Evolutionary conservation across 2,329 filamentous ascomycete species (phyloP), one percentile per base, ranked within the genome.

Genomic region (Colletotrichum godetiae): DNA sequence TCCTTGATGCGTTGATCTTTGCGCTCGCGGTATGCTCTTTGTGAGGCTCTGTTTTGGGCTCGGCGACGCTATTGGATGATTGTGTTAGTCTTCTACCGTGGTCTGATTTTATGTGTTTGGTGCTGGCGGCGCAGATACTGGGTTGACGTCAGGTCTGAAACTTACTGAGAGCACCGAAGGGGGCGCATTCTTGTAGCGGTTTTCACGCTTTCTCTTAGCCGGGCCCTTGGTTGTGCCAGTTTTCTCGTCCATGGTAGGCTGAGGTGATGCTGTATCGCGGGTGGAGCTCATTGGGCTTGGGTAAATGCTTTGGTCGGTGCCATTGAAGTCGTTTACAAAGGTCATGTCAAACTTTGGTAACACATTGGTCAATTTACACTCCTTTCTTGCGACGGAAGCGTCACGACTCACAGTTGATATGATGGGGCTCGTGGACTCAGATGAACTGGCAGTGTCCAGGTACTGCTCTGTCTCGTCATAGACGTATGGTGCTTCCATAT

Each of bases 1-100:
- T 92, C 90, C 74, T 88, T 88, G 77, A 92, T 91, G 74, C 91
- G 88, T 79, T 92, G 90, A 78, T 92, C 78, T 67, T 79, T 81
- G 70, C 80, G 78, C 71, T 81, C 78, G 33, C 79, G 77, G 71
- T 81, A 81, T 29, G 79, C 79, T 4, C 78, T 75, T 63, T 81
- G 80, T 11, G 80, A 81, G 62, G 79, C 79, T 64, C 80, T 75
- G 74, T 81, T 81, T 55, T 81, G 79, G 29, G 79, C 80, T 46
- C 80, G 77, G 8, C 80, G 79, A 29, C 80, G 77, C 80, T 81
- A 71, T 35, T 29, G 37, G 24, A 27, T 22, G 57, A 37, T 68
- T 24, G 55, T 68, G 71, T 73, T 70, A 66, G 63, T 49, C 31
- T 53, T 22, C 19, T 8, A 15, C 27, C 12, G 13, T 5, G 24